Evolutionary conservation across 2,329 filamentous ascomycete species (phyloP), one percentile per base, ranked within the genome.

Genomic region (Cephalotrichum gorgonifer): DNA sequence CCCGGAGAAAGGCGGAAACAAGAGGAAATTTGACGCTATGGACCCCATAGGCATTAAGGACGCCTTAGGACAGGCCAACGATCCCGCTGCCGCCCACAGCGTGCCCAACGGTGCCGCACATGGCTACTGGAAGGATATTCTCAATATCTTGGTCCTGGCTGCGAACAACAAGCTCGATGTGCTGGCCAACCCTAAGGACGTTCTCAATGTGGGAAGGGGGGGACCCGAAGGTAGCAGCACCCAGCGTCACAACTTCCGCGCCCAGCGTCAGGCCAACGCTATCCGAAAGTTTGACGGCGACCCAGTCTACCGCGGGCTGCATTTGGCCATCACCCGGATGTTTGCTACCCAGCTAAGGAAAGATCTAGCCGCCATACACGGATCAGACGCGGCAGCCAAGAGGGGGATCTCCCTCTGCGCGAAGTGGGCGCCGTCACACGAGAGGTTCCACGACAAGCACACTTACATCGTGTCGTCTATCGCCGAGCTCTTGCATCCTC

Each of bases 91-190:
- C 1, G 60, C 66, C 14, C 67, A 71, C 6, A 60, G 68, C 15
- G 65, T 67, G 7, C 51, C 56, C 0, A 46, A 58, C 12, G 72
- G 73, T 0, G 67, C 76, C 2, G 64, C 78, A 4, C 78, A 81
- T 47, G 76, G 78, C 0, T 81, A 81, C 60, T 82, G 76, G 76
- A 81, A 81, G 54, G 77, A 81, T 55, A 62, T 81, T 3, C 62
- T 80, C 2, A 81, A 81, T 54, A 65, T 81, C 3, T 64, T 81
- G 0, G 72, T 68, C 1, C 64, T 82, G 2, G 69, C 71, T 1
- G 72, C 67, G 23, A 71, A 76, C 46, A 62, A 65, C 22, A 63
- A 72, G 56, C 65, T 81, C 12, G 60, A 65, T 14, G 63, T 64
- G 6, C 56, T 68, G 12, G 62, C 63, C 2, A 54, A 74, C 26